Evolutionary conservation across 176 grass and related monocot genomes (phyloP), one percentile per base, ranked within the genome.

Genomic region (Bolboschoenus planiculmis): DNA sequence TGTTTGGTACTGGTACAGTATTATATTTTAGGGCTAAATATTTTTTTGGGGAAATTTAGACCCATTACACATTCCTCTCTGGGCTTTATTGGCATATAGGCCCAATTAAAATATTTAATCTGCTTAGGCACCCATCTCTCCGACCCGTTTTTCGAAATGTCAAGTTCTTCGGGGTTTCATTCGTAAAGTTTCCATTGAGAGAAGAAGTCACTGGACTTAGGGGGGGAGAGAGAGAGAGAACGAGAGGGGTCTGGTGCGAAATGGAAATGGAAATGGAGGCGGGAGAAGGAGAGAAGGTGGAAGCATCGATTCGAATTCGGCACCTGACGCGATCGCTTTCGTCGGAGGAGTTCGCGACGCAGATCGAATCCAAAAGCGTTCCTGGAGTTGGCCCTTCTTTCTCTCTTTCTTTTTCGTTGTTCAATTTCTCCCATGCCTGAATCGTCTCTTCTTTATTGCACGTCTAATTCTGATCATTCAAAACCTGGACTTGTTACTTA

Each of bases 311-410:
- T 64, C 86, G 84, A 47, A 81, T 78, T 37, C 80, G 56, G 23
- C 81, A 87, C 62, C 86, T 89, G 44, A 16, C 34, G 6, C 81
- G 53, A 80, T 78, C 78, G 13, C 78, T 79, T 10, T 87, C 91
- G 2, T 47, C 72, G 2, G 80, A 89, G 23, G 79, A 91, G 51
- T 91, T 91, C 6, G 85, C 54, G 1, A 21, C 73, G 5, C 42
- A 67, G 14, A 47, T 91, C 4, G 92, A 91, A 84, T 84, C 87
- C 21, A 87, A 78, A 57, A 90, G 90, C 90, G 68, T 80, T 43
- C 93, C 93, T 30, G 90, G 75, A 11, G 90, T 95, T 88, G 51
- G 57, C 20, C 34, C 35, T 82, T 50, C 23, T 56, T 50, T 26
- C 16, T 48, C 26, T 82, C 76, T 75, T 50, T 72, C 81, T 48